Evolutionary conservation across 2,329 filamentous ascomycete genomes (phyloP).

Genomic region (Nannizzia gypsea): DNA sequence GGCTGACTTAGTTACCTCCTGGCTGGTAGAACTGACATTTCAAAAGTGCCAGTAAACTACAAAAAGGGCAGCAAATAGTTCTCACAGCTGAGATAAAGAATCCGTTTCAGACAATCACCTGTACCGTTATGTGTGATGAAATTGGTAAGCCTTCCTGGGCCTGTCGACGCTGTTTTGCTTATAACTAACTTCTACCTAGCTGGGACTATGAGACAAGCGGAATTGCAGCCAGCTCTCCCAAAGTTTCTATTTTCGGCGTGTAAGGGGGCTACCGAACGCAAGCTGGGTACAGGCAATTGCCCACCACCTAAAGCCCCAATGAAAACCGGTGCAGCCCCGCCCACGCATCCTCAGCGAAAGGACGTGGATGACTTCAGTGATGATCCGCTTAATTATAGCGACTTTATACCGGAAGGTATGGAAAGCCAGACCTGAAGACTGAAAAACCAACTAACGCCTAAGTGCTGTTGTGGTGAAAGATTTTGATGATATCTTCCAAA

Average conservation of each 20-base stretch:
- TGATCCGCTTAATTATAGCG: slow-evolving; percentile 1
- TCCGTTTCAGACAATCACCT: slow-evolving; percentile 49
- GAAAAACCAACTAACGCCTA: slow-evolving; percentile 12
- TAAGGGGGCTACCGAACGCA: not conserved
- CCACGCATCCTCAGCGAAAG: not conserved
- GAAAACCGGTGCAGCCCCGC: not conserved
- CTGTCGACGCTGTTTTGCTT: slow-evolving; percentile 7
- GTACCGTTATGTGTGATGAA: slow-evolving; percentile 70
- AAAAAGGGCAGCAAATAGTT: slow-evolving; percentile 47
- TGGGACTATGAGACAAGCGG: slow-evolving; percentile 45
- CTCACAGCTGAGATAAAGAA: slow-evolving; percentile 47
- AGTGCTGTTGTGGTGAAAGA: slow-evolving; percentile 12
- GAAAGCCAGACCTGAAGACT: not conserved
- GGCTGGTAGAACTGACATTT: slow-evolving; percentile 14
- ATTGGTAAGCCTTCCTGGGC: slow-evolving; percentile 45
- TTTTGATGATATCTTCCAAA: slow-evolving; percentile 10
- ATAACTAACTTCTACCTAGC: slow-evolving; percentile 28
- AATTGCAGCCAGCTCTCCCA: slow-evolving; percentile 41
- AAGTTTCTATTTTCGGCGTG: slow-evolving; percentile 32
- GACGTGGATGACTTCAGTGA: not conserved
- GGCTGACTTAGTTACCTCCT: not conserved
- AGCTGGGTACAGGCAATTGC: not conserved
- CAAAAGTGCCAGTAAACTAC: slow-evolving; percentile 52
- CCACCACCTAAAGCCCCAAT: not conserved
- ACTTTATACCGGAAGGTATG: slow-evolving; percentile 4